Percentiles rank a stretch among this genome's conserved stretches.
phyloP scores from a whole-genome alignment of 345 rosid genomes.

The Sapria himalayana region DNA sequence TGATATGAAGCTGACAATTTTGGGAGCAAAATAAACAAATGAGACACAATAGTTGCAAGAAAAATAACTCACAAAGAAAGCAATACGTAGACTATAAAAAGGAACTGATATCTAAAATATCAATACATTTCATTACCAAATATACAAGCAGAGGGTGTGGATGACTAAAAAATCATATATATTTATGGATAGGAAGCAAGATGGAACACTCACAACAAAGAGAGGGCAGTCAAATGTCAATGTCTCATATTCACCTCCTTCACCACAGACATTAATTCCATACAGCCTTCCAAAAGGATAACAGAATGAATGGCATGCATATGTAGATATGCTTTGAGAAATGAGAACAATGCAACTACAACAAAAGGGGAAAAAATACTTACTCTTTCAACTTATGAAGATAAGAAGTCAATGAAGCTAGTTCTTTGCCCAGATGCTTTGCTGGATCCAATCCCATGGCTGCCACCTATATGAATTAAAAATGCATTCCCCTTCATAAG shows the following conservation, averaged over 20 bases:
- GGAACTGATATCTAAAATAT: too few relatives aligned
- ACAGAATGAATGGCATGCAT: constrained; percentile 3
- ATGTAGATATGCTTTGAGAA: not conserved
- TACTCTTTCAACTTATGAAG: constrained; percentile 84
- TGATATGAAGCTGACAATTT: constrained; percentile 3
- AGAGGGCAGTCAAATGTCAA: constrained; percentile 92
- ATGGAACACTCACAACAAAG: constrained; percentile 38
- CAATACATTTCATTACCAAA: too few relatives aligned
- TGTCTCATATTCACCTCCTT: constrained; percentile 96
- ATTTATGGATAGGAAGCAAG: constrained; percentile 4
- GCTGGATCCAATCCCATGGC: constrained; percentile 81
- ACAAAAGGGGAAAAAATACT: constrained; percentile 5
- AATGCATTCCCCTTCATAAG: not conserved
- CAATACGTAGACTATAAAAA: not conserved
- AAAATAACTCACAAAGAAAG: not conserved
- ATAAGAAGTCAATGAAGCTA: constrained; percentile 41
- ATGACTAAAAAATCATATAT: not conserved
- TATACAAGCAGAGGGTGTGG: not conserved
- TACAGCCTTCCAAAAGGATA: constrained; percentile 31
- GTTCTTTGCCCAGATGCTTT: constrained; percentile 79
- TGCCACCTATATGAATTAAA: constrained; percentile 43
- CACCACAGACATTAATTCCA: constrained; percentile 91
- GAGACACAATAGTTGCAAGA: not conserved
- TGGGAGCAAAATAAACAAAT: not conserved
- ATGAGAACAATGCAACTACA: not conserved